Conservation (phyloP, 2,329 filamentous ascomycete species). For the Fusarium sp. region DNA sequence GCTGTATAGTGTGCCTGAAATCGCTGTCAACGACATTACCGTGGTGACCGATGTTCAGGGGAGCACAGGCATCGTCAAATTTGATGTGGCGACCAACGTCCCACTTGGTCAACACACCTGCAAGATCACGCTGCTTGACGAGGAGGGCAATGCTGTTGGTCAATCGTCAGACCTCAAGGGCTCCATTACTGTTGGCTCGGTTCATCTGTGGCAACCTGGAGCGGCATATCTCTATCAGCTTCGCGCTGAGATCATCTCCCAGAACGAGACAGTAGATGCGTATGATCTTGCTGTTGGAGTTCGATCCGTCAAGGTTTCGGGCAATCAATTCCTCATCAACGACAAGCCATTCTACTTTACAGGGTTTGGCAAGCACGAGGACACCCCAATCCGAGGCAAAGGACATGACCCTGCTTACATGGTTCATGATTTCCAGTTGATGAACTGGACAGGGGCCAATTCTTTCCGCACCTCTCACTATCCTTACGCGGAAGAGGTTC, state of each 20-base stretch:
- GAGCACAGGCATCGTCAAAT: conserved; percentile 4
- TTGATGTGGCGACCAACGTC: not conserved
- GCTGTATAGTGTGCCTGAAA: conserved; percentile 4
- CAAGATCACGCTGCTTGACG: conserved; percentile 4
- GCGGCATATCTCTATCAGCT: conserved; percentile 25
- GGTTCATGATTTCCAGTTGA: conserved; percentile 26
- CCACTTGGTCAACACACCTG: not conserved
- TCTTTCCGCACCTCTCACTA: conserved; percentile 30
- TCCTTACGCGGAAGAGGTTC: conserved; percentile 26
- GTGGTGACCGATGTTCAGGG: conserved; percentile 10
- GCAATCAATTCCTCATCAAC: conserved; percentile 27
- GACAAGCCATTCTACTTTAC: conserved; percentile 29
- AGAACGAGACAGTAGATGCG: not conserved
- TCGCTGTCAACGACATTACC: conserved; percentile 14
- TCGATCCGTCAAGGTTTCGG: conserved; percentile 11
- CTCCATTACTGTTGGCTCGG: not conserved
- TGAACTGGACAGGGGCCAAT: conserved; percentile 27
- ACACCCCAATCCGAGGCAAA: conserved; percentile 22
- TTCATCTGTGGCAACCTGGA: conserved; percentile 22
- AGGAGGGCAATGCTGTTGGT: conserved; percentile 2
- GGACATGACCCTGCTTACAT: conserved; percentile 21
- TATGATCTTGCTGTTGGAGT: conserved; percentile 19
- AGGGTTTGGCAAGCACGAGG: conserved; percentile 30
- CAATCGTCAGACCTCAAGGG: not conserved
- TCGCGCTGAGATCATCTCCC: conserved; percentile 6